Percentiles rank a stretch among this genome's conserved stretches.
These are phyloP conservation scores for Thermothelomyces thermophilus DNA, from an alignment of 2,329 filamentous ascomycete genomes.

Conservation along the genomic window DNA sequence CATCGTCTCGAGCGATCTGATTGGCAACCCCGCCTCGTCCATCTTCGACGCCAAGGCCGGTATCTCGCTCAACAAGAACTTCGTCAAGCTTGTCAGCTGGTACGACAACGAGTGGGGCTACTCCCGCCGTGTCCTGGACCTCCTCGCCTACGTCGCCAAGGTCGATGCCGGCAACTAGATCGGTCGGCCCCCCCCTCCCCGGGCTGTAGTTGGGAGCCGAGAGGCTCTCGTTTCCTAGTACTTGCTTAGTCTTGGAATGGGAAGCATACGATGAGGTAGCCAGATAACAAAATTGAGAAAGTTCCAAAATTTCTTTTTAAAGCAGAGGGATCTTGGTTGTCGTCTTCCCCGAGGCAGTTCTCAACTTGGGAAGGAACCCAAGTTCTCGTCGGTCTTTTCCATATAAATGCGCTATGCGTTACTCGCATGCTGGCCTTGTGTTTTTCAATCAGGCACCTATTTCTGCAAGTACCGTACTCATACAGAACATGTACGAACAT, in stretches of 20 bases:
- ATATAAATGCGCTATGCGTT: no score
- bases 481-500: no score
- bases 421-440: no score
- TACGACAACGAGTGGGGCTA: constrained; percentile 99
- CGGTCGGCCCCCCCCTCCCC: constrained; percentile 14
- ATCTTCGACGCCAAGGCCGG: constrained; percentile 99
- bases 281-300: constrained; percentile 6
- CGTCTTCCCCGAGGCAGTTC: no score
- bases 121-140: constrained; percentile 88
- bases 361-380: no score
- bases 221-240: constrained; percentile 6
- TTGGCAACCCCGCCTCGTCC: constrained; percentile 87
- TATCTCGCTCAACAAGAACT: constrained; percentile 97
- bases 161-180: constrained; percentile 53
- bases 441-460: no score
- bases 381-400: no score
- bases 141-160: constrained; percentile 72
- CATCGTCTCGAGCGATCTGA: constrained; percentile 87
- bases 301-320: no score
- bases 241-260: not conserved
- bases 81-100: constrained; percentile 97
- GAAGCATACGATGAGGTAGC: constrained; percentile 4
- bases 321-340: no score
- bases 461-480: no score
- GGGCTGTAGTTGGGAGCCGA: constrained; percentile 14